These are phyloP conservation scores for Pyrenochaeta sp. DNA, from an alignment of 2,329 filamentous ascomycete genomes.

Conservation along the genomic window DNA sequence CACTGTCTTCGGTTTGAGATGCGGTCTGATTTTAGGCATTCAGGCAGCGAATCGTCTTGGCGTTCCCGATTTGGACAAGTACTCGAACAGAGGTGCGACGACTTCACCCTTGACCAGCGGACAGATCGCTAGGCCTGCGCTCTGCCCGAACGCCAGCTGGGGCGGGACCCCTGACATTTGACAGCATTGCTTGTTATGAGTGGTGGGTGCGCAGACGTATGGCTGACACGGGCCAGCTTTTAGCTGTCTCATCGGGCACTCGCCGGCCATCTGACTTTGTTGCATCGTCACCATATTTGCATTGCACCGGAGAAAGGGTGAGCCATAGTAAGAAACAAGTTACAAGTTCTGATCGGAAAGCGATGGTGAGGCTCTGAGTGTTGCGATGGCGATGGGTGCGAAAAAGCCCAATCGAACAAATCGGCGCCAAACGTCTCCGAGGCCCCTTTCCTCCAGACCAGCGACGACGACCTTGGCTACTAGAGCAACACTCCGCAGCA, in stretches of 20 bases:
- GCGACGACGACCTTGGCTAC: background rate
- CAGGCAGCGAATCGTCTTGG: slow-evolving; percentile 24
- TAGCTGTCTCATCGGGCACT: slow-evolving; percentile 22
- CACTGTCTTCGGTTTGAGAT: slow-evolving; percentile 27
- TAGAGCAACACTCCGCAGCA: background rate
- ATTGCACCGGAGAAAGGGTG: slow-evolving; percentile 8
- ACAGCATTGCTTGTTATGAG: slow-evolving; percentile 23
- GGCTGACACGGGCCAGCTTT: slow-evolving; percentile 28
- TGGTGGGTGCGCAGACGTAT: slow-evolving; percentile 19
- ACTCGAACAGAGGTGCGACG: slow-evolving; percentile 44
- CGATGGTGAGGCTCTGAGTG: slow-evolving; percentile 5
- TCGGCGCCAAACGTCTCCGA: background rate
- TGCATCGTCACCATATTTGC: slow-evolving; percentile 17
- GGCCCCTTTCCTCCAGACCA: background rate
- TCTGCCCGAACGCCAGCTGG: slow-evolving; percentile 11
- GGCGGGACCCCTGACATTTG: slow-evolving; percentile 13
- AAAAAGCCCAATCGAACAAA: background rate
- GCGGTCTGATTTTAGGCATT: slow-evolving; percentile 22
- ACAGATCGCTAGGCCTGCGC: slow-evolving; percentile 7
- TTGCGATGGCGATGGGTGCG: background rate
- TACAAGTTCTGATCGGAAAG: background rate
- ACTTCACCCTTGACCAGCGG: slow-evolving; percentile 26
- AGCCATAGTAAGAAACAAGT: background rate
- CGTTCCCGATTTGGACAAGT: slow-evolving; percentile 19
- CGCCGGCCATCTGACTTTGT: slow-evolving; percentile 15